These are phyloP conservation scores for Wakefieldia striispora DNA, from an alignment of 768 basidiomycete species.

Conservation along the genomic window DNA sequence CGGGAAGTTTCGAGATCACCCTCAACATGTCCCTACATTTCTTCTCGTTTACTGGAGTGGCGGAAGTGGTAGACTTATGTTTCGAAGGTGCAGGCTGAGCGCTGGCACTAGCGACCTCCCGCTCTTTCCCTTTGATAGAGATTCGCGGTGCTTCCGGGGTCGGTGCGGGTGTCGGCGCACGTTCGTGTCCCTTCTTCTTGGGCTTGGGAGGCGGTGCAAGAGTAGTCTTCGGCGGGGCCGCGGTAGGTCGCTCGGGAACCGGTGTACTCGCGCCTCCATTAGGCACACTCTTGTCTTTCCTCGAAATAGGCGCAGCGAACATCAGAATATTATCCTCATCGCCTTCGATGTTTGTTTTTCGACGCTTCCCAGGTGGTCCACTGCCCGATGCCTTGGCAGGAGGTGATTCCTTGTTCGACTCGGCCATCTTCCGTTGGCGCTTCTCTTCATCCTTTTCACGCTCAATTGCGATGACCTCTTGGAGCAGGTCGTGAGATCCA, in stretches of 20 bases:
- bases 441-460: constrained; percentile 58
- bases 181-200: constrained; percentile 43
- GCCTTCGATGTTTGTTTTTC: constrained; percentile 45
- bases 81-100: constrained; percentile 38
- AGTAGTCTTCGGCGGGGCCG: constrained; percentile 26
- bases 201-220: constrained; percentile 31
- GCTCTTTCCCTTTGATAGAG: constrained; percentile 75
- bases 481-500: constrained; percentile 76
- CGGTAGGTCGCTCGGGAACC: constrained; percentile 33
- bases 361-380: constrained; percentile 52
- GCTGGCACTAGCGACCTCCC: constrained; percentile 41
- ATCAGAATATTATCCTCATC: constrained; percentile 63
- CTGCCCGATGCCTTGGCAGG: constrained; percentile 37
- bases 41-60: constrained; percentile 70
- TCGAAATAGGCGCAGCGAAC: constrained; percentile 55
- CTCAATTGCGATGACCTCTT: constrained; percentile 82
- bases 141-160: constrained; percentile 31
- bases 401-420: constrained; percentile 38
- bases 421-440: constrained; percentile 43
- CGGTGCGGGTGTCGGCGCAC: constrained; percentile 17
- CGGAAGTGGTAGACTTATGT: constrained; percentile 36
- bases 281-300: constrained; percentile 44
- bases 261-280: constrained; percentile 42
- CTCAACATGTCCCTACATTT: constrained; percentile 77
- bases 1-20: constrained; percentile 55